Evolutionary conservation across 2,329 filamentous ascomycete species (phyloP).

Genomic region (Paecilomyces niveus): DNA sequence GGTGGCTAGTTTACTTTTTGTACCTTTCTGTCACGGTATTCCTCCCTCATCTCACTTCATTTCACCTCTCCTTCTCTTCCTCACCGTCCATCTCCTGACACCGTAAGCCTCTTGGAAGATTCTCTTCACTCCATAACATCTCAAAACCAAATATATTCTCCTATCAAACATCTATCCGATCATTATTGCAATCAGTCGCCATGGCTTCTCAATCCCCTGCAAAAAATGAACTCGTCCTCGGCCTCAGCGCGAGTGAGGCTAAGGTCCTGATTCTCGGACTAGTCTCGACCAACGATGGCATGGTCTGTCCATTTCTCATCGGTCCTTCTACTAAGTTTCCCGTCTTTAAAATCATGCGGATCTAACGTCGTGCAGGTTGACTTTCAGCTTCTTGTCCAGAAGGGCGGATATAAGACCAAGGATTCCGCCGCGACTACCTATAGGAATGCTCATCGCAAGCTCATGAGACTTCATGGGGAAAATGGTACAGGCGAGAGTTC

Average conservation of each 20-base stretch:
- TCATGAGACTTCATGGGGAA: constrained; percentile 12
- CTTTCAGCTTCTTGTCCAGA: constrained; percentile 28
- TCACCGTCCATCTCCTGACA: background rate
- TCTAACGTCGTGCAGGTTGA: constrained; percentile 25
- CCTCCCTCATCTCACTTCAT: constrained; percentile 3
- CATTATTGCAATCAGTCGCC: background rate
- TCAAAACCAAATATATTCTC: background rate
- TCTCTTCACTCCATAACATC: background rate
- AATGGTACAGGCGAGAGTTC: constrained; percentile 1
- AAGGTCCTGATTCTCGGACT: constrained; percentile 6
- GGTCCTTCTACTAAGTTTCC: background rate
- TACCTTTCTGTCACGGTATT: background rate
- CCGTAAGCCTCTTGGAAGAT: background rate
- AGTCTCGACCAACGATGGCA: constrained; percentile 2
- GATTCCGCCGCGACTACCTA: constrained; percentile 29
- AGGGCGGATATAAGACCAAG: constrained; percentile 29
- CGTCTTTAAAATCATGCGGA: background rate
- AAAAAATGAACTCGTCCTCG: constrained; percentile 1
- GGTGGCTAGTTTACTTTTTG: background rate
- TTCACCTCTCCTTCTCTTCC: constrained; percentile 2
- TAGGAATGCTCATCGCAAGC: constrained; percentile 29
- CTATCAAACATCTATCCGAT: background rate
- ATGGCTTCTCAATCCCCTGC: background rate
- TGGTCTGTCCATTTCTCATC: constrained; percentile 1
- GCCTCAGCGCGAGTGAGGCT: constrained; percentile 3